Evolutionary conservation across 768 basidiomycete genomes (phyloP).

Genomic region (Gymnopilus junonius): DNA sequence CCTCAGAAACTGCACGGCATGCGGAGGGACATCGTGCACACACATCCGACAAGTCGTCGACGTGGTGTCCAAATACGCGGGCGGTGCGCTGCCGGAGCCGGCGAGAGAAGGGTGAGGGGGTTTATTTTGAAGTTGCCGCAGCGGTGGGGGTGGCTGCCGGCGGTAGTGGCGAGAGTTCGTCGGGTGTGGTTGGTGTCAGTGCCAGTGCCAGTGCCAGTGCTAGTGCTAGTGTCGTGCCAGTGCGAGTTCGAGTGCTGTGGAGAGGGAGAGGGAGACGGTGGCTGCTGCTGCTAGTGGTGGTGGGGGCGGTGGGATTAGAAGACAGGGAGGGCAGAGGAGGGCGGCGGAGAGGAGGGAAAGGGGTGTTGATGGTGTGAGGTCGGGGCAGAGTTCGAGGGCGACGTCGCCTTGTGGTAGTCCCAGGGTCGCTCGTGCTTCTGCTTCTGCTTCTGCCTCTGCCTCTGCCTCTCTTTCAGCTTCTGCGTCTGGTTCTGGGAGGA

Average conservation of each 20-base stretch:
- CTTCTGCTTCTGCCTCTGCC: too few species aligned
- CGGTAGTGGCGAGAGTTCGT: too few species aligned
- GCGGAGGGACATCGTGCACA: slow-evolving; percentile 84
- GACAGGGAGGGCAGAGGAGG: slow-evolving; percentile 33
- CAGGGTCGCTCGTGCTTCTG: slow-evolving; percentile 4
- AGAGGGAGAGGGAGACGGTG: slow-evolving; percentile 29
- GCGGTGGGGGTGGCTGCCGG: too few species aligned
- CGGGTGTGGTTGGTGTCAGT: too few species aligned
- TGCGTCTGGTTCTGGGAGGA: too few species aligned
- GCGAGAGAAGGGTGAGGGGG: slow-evolving; percentile 20
- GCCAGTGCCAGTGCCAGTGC: too few species aligned
- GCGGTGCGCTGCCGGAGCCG: slow-evolving; percentile 84
- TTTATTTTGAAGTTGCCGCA: slow-evolving; percentile 26
- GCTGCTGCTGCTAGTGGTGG: slow-evolving; percentile 37
- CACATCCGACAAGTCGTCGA: slow-evolving; percentile 87
- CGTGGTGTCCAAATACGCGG: slow-evolving; percentile 84
- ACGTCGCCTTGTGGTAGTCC: slow-evolving; percentile 23
- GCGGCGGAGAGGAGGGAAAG: slow-evolving; percentile 43
- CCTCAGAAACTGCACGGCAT: slow-evolving; percentile 73
- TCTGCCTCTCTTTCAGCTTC: too few species aligned
- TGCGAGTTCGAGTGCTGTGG: not conserved
- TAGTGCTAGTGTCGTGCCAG: not conserved
- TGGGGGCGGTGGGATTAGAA: slow-evolving; percentile 34
- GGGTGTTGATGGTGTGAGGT: slow-evolving; percentile 31
- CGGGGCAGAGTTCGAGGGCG: slow-evolving; percentile 33